Base-by-base conservation (phyloP, 768 basidiomycete species). In the Pleurotus pulmonarius region DNA sequence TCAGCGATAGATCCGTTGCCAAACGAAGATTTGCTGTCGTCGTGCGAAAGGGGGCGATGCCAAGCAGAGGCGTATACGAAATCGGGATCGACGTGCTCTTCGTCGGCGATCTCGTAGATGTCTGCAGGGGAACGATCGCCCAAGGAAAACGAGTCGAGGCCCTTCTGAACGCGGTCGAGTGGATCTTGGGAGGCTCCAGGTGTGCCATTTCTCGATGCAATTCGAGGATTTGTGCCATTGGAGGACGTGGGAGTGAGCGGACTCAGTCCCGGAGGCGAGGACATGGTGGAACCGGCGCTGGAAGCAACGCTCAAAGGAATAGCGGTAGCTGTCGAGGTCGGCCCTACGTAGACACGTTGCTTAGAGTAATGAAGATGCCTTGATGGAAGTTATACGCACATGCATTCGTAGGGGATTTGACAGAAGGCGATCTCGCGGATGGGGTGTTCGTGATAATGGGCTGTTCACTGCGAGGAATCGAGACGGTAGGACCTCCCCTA, bases 11-110 rank as follows among this genome's bases (percentile, higher is more conserved):
- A 6, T 3, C n/a, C 55, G 4, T 24, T 43, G 40, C n/a, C 37
- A 13, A 16, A 34, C 0, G n/a, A 8, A 15, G 16, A 12, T 3
- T 11, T 12, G 51, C 43, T 8, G 24, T 34, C 9, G 45, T 58
- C 41, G 57, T 29, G 18, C 39, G 58, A 20, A 37, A 20, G 37
- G 12, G 29, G 46, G 24, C 26, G 49, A 11, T 58, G 53, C 61
- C 61, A 62, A 13, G 49, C 29, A 1, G 59, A 18, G 6, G 44
- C 55, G 18, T 59, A 55, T 4, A 40, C 48, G 5, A 34, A 20
- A 29, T 24, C 41, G 5, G 49, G 46, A 48, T 59, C 56, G 41
- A 56, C 34, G 22, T 43, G 44, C 18, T 55, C 38, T 11, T 55
- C 58, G 4, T 24, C 16, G 9, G 52, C 51, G 15, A 58, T 46